Conservation (phyloP, 768 basidiomycete species). For the Russula brevipes region DNA sequence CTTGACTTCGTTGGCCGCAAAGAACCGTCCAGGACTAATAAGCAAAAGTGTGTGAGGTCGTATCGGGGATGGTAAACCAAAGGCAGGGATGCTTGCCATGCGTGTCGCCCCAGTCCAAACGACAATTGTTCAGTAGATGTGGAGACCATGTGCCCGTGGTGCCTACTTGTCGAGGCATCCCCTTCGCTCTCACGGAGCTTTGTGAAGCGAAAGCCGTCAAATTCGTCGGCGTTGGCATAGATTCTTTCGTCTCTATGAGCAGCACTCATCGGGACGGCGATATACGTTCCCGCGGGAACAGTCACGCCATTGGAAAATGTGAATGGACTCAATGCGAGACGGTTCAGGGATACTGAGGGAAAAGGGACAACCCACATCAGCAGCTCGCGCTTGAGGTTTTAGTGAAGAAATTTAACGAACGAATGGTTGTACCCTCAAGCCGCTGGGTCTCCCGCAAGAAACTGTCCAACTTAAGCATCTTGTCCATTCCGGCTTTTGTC, state of each 20-base stretch:
- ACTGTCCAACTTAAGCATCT: slow-evolving; percentile 35
- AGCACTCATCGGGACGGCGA: slow-evolving; percentile 31
- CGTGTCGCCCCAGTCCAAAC: slow-evolving; percentile 30
- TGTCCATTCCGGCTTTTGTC: slow-evolving; percentile 30
- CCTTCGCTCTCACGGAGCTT: slow-evolving; percentile 8
- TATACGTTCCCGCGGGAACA: slow-evolving; percentile 37
- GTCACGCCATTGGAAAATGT: slow-evolving; percentile 42
- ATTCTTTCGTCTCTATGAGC: slow-evolving; percentile 32
- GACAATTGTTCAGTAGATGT: slow-evolving; percentile 24
- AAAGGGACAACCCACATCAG: background rate
- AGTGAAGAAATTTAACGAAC: slow-evolving; percentile 19
- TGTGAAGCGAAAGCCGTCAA: slow-evolving; percentile 42
- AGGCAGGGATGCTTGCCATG: slow-evolving; percentile 26
- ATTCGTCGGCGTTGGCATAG: slow-evolving; percentile 35
- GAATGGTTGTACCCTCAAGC: slow-evolving; percentile 24
- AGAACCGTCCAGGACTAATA: slow-evolving; percentile 30
- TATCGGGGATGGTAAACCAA: background rate
- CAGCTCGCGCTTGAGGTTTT: too few species aligned
- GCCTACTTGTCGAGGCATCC: background rate
- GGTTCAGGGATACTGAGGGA: slow-evolving; percentile 29
- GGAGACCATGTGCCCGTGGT: slow-evolving; percentile 8
- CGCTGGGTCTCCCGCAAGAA: slow-evolving; percentile 36
- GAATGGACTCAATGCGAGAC: slow-evolving; percentile 37
- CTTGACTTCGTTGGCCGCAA: slow-evolving; percentile 28
- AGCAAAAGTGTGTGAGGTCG: background rate